Percentiles rank a stretch among this genome's conserved stretches.
Evolutionary conservation across 2,329 filamentous ascomycete species (phyloP).

Genomic region (Capronia coronata): DNA sequence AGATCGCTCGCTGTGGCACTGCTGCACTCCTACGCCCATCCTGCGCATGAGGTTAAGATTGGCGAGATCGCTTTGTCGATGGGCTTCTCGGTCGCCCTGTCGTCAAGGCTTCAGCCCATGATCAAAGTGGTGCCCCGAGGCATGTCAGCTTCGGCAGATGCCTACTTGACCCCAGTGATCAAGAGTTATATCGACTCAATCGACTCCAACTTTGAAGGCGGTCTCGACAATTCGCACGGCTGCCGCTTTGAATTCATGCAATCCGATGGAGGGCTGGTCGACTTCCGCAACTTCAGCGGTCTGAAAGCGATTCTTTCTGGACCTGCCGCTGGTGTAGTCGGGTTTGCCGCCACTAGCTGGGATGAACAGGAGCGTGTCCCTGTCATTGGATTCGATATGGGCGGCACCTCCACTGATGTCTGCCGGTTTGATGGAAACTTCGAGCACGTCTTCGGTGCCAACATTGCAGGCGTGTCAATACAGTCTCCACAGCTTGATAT

Average conservation of each 20-base stretch:
- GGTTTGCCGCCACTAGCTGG: conserved; percentile 58
- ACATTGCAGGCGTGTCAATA: conserved; percentile 75
- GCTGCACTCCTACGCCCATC: conserved; percentile 84
- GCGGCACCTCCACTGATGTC: conserved; percentile 77
- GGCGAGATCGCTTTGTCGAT: conserved; percentile 70
- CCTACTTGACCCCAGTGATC: conserved; percentile 72
- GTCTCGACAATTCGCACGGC: conserved; percentile 69
- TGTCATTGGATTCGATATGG: conserved; percentile 90
- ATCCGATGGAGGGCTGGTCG: conserved; percentile 63
- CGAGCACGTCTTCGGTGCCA: conserved; percentile 82
- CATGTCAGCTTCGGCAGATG: conserved; percentile 70
- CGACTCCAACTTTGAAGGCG: conserved; percentile 42
- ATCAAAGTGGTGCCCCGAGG: conserved; percentile 75
- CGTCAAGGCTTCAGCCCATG: conserved; percentile 82
- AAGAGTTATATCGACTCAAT: conserved; percentile 57
- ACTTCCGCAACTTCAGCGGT: conserved; percentile 56
- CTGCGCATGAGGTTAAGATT: conserved; percentile 71
- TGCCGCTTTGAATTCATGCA: conserved; percentile 89
- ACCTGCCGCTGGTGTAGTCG: conserved; percentile 79
- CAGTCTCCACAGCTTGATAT: conserved; percentile 80
- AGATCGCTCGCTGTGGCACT: conserved; percentile 17
- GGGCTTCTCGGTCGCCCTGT: conserved; percentile 65
- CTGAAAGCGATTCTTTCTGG: conserved; percentile 79
- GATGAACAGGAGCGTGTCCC: conserved; percentile 68
- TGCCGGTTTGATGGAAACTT: conserved; percentile 73